Base-by-base conservation (phyloP, 2,329 filamentous ascomycete species). In the Beauveria pseudobassiana region DNA sequence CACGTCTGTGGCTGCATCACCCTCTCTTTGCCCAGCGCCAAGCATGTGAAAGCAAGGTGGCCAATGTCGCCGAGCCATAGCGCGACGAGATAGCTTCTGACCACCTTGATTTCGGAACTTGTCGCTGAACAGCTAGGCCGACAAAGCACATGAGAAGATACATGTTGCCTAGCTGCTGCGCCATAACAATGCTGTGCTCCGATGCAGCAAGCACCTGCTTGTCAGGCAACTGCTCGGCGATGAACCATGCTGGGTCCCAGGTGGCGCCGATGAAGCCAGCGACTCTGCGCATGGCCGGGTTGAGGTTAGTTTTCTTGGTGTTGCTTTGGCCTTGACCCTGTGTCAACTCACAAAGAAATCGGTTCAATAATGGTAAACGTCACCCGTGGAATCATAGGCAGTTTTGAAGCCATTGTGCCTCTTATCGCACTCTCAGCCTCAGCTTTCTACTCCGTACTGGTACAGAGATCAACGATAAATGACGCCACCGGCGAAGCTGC, bases 301-400 rank as follows among this genome's bases (percentile, higher is more conserved):
- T 50, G 43, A 40, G 40, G 42, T 55, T 34, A 49, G 28, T 26
- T 40, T 46, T 6, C 9, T 26, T 26, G 20, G n/a, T 42, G 16
- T 8, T 46, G 24, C 46, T 5, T 22, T 42, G 58, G 58, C 28
- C n/a, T 30, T 20, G 34, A 52, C 42, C 45, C 62, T 26, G 65
- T 65, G 57, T 22, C 18, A 50, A 54, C 80, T 75, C 79, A 88
- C 86, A 89, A 78, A 22, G 86, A 87, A 63, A 89, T 76, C 38
- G 88, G 88, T 72, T 91, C 88, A 48, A 89, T 70, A 59, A 89
- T 72, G 34, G 85, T 88, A 66, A 91, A 89, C 54, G 89, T 76
- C 53, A 88, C 71, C 63, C 86, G 80, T 14, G 88, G 88, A 68
- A 89, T 78, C 3, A 78, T 69, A 2, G 88, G 87, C 24, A 91